Conservation (phyloP, 371 early-diverging fungal genomes). For the Parasitella parasitica region DNA sequence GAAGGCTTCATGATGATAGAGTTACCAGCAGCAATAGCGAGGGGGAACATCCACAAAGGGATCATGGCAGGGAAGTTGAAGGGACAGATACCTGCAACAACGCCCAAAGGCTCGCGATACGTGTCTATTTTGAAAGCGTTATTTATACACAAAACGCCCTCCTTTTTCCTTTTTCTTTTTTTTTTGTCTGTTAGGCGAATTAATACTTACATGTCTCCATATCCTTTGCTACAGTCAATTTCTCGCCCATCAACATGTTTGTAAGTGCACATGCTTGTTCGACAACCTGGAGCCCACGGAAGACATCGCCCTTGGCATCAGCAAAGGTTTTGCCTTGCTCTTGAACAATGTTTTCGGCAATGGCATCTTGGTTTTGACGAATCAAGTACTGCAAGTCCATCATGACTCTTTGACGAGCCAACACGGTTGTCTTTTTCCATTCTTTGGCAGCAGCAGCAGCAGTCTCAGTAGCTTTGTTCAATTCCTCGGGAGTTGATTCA, state of each 20-base stretch:
- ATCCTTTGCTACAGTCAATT: constrained; percentile 84
- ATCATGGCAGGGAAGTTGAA: constrained; percentile 98
- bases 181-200: no score
- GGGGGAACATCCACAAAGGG: constrained; percentile 96
- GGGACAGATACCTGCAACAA: constrained; percentile 93
- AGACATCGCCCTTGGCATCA: constrained; percentile 92
- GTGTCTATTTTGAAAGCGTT: constrained; percentile 70
- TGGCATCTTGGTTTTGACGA: constrained; percentile 76
- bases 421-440: constrained; percentile 86
- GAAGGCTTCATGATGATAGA: constrained; percentile 61
- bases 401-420: constrained; percentile 90
- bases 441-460: constrained; percentile 83
- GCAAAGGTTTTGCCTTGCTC: constrained; percentile 96
- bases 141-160: not conserved
- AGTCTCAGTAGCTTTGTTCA: constrained; percentile 75
- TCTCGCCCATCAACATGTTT: constrained; percentile 80
- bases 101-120: constrained; percentile 94
- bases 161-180: no score
- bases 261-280: constrained; percentile 87
- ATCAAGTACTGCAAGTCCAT: constrained; percentile 88
- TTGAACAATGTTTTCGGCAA: constrained; percentile 84
- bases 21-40: constrained; percentile 43
- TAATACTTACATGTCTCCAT: constrained; percentile 86
- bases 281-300: constrained; percentile 90
- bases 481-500: constrained; percentile 85